Conservation (phyloP, 352 stramenopile genomes). For the Pythium vanterpoolii region DNA sequence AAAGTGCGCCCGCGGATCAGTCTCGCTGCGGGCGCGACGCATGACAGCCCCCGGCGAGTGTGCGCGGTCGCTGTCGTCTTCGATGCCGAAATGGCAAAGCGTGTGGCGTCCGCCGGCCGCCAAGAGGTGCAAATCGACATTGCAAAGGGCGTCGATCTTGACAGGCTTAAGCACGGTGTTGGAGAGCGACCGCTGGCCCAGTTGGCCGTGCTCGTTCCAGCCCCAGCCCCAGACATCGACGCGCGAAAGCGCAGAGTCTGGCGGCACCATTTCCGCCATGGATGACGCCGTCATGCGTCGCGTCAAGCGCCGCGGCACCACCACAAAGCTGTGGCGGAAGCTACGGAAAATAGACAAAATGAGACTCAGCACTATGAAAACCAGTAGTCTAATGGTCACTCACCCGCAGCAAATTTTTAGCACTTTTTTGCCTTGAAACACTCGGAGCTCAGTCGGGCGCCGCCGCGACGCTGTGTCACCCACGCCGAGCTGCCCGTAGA, state of each 20-base stretch:
- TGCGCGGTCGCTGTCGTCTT: constrained; percentile 3
- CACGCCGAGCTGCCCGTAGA: constrained; percentile 39
- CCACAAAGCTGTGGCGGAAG: constrained; percentile 32
- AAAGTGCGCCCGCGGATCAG: constrained; percentile 14
- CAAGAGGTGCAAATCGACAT: constrained; percentile 26
- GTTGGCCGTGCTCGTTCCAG: constrained; percentile 42
- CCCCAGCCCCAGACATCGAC: constrained; percentile 38
- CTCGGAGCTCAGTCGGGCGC: constrained; percentile 24
- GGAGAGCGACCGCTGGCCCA: constrained; percentile 17
- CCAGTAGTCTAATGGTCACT: not conserved
- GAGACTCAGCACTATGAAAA: not conserved
- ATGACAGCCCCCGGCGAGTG: not conserved
- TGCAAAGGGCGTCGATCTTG: constrained; percentile 19
- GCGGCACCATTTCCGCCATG: constrained; percentile 5
- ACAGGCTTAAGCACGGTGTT: constrained; percentile 20
- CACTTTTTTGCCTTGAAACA: constrained; percentile 28
- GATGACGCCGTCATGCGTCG: constrained; percentile 20
- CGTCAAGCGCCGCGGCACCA: constrained; percentile 22
- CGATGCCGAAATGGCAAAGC: constrained; percentile 24
- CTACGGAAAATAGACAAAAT: not conserved
- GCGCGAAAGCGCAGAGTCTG: constrained; percentile 1
- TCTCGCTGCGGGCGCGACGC: constrained; percentile 17
- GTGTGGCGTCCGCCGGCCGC: constrained; percentile 37
- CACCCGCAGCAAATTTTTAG: constrained; percentile 33
- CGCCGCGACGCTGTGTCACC: constrained; percentile 26